Conservation (phyloP, 306 rosid species). For the Begonia masoniana region DNA sequence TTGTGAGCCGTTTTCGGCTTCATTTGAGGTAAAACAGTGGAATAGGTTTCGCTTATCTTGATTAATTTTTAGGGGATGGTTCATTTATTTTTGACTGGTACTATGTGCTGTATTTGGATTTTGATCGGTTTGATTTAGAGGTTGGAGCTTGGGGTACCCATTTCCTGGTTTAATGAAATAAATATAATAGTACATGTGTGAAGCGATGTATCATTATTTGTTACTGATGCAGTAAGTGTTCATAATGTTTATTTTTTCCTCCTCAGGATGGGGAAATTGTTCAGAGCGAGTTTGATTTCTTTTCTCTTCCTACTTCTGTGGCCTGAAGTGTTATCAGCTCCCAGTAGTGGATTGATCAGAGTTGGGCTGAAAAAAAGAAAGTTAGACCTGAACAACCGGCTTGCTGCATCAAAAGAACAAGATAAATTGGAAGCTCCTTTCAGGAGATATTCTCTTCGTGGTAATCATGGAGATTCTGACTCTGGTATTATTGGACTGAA, state of each 20-base stretch:
- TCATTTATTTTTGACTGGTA: too few species aligned
- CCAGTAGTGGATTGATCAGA: slow-evolving; percentile 34
- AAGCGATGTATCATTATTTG: too few species aligned
- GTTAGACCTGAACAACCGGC: slow-evolving; percentile 25
- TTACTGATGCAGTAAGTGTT: not conserved
- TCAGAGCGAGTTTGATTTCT: not conserved
- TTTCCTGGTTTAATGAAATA: too few species aligned
- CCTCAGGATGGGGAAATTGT: not conserved
- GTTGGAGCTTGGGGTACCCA: too few species aligned
- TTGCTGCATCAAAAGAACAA: slow-evolving; percentile 38
- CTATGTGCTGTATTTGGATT: too few species aligned
- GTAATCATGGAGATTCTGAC: slow-evolving; percentile 18
- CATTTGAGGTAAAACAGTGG: too few species aligned
- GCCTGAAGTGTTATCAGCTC: slow-evolving; percentile 32
- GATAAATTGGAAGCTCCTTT: slow-evolving; percentile 8
- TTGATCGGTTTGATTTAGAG: too few species aligned
- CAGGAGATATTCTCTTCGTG: slow-evolving; percentile 17
- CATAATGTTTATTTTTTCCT: not conserved
- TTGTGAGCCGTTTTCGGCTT: too few species aligned
- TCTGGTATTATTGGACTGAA: slow-evolving; percentile 48
- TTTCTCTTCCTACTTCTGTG: slow-evolving; percentile 9
- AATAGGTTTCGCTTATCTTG: too few species aligned
- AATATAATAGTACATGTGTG: too few species aligned
- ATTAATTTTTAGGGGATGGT: too few species aligned
- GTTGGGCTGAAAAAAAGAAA: slow-evolving; percentile 38